Percentiles rank a stretch among this genome's conserved stretches.
phyloP scores from a whole-genome alignment of 495 filamentous ascomycete species.

The Neurospora sp. region DNA sequence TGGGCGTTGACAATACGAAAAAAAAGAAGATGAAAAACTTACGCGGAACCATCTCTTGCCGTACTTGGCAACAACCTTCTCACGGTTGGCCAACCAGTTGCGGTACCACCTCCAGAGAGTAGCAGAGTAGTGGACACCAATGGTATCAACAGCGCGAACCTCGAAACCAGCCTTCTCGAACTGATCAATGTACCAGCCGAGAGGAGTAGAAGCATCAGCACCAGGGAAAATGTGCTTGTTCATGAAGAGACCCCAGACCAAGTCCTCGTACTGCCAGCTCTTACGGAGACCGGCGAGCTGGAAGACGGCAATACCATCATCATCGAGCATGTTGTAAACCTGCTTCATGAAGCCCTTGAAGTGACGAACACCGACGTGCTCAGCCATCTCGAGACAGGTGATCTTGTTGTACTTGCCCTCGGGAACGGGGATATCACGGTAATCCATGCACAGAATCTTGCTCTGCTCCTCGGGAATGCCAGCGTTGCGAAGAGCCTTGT shows the following conservation, averaged over 20 bases:
- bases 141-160: conserved; percentile 69
- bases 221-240: conserved; percentile 90
- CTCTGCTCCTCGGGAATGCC: conserved; percentile 62
- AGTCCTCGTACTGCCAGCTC: conserved; percentile 81
- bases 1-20: neutral
- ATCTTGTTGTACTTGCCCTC: conserved; percentile 71
- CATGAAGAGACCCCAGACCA: conserved; percentile 84
- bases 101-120: conserved; percentile 98
- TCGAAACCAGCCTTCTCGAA: conserved; percentile 72
- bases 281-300: conserved; percentile 77
- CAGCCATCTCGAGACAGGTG: conserved; percentile 82
- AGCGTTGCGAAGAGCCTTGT: conserved; percentile 58
- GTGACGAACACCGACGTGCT: conserved; percentile 77
- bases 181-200: conserved; percentile 58
- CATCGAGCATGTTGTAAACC: conserved; percentile 76
- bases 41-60: conserved; percentile 93
- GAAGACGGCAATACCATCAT: conserved; percentile 75
- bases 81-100: conserved; percentile 94
- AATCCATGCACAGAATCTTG: conserved; percentile 72
- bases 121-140: conserved; percentile 94
- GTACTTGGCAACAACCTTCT: conserved; percentile 93
- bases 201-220: conserved; percentile 74
- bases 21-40: conserved; percentile 30
- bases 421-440: conserved; percentile 68
- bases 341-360: conserved; percentile 59